A percentile compares a stretch with the other conserved stretches of the same genome.
These are phyloP conservation scores for Annulohypoxylon truncatum DNA, from an alignment of 2,329 filamentous ascomycete genomes.

Conservation along the genomic window DNA sequence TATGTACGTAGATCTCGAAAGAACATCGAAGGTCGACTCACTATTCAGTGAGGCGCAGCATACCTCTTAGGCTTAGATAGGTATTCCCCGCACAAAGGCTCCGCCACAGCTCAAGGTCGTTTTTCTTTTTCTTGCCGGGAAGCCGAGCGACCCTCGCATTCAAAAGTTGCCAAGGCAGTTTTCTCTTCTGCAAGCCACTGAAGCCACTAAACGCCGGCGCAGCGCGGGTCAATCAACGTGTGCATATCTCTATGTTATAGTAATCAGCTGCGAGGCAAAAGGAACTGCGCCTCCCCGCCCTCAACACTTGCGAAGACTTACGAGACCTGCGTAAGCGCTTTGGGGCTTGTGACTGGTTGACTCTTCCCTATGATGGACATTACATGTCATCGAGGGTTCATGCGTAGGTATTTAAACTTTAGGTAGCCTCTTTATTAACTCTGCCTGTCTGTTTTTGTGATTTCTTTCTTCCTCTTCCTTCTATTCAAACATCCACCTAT, in stretches of 20 bases:
- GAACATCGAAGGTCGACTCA: neutral
- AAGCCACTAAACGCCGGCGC: neutral
- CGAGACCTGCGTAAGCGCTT: constrained; percentile 21
- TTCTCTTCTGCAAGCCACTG: constrained; percentile 4
- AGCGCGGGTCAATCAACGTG: neutral
- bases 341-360: constrained; percentile 19
- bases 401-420: constrained; percentile 16
- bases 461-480: neutral
- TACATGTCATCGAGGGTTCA: constrained; percentile 2
- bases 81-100: constrained; percentile 1
- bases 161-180: neutral
- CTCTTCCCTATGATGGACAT: constrained; percentile 1
- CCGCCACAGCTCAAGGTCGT: constrained; percentile 13
- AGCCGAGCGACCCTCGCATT: neutral
- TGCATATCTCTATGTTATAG: constrained; percentile 6
- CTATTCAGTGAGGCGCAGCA: constrained; percentile 22
- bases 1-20: neutral
- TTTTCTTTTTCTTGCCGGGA: neutral
- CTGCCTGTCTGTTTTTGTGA: neutral
- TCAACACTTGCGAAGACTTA: neutral
- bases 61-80: neutral
- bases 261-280: constrained; percentile 33
- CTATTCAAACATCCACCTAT: neutral
- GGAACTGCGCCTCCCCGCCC: constrained; percentile 33
- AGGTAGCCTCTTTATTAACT: neutral